Conservation (phyloP, 768 basidiomycete genomes). For the Cyclocybe cylindracea region DNA sequence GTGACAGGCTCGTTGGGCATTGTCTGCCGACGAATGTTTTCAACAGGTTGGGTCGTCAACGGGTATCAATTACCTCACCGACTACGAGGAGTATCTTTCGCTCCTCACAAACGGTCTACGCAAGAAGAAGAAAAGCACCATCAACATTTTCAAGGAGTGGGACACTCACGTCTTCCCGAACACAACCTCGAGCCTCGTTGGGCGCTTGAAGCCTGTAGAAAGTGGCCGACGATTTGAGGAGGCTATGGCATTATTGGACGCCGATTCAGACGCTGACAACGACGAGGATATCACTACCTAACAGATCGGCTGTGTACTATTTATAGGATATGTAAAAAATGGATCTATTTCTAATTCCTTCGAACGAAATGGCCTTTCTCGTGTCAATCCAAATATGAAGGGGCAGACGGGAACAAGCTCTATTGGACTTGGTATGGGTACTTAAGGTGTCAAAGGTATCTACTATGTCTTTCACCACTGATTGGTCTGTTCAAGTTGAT, state of each 20-base stretch:
- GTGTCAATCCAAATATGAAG: too few species aligned
- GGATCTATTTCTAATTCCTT: too few species aligned
- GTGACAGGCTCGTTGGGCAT: slow-evolving; percentile 13
- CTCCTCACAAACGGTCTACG: slow-evolving; percentile 11
- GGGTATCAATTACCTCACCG: slow-evolving; percentile 10
- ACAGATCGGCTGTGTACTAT: too few species aligned
- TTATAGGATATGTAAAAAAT: too few species aligned
- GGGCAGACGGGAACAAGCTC: too few species aligned
- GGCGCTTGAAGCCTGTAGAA: slow-evolving; percentile 1
- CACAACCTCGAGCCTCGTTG: slow-evolving; percentile 9
- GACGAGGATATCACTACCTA: too few species aligned
- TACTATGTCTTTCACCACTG: too few species aligned
- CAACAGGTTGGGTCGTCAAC: slow-evolving; percentile 13
- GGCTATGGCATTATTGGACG: slow-evolving; percentile 10
- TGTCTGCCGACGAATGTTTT: slow-evolving; percentile 14
- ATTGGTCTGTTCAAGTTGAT: too few species aligned
- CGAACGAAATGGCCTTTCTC: too few species aligned
- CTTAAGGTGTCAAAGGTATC: too few species aligned
- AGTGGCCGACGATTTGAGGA: slow-evolving; percentile 5
- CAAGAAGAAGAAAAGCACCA: slow-evolving; percentile 8
- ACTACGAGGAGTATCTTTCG: slow-evolving; percentile 15
- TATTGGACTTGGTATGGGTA: too few species aligned
- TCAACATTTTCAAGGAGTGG: slow-evolving; percentile 18
- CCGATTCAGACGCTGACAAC: slow-evolving; percentile 10
- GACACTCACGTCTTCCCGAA: slow-evolving; percentile 14